Evolutionary conservation across 352 stramenopile species (phyloP).

Genomic region (Bremia lactucae): DNA sequence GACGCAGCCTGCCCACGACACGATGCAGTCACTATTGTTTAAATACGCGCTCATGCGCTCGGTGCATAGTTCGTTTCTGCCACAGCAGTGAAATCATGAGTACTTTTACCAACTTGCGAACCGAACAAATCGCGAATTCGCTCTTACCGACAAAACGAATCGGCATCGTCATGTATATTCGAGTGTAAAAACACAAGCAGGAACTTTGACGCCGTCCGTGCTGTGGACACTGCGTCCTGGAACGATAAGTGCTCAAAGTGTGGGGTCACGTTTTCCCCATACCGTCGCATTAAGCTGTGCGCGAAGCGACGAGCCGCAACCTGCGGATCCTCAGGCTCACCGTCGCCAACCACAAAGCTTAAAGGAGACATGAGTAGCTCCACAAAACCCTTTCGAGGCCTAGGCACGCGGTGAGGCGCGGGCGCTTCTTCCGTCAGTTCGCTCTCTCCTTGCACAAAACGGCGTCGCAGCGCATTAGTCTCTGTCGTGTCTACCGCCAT

Average conservation of each 20-base stretch:
- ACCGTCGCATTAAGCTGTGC: conserved; percentile 41
- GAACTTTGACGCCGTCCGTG: conserved; percentile 74
- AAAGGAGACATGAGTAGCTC: conserved; percentile 67
- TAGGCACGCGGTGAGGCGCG: background rate
- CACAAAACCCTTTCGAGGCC: conserved; percentile 51
- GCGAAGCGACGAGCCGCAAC: conserved; percentile 41
- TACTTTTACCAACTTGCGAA: too few relatives aligned
- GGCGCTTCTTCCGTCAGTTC: background rate
- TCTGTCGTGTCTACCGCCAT: conserved; percentile 16
- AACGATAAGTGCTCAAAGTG: conserved; percentile 78
- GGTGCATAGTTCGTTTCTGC: conserved; percentile 56
- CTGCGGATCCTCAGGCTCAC: conserved; percentile 58
- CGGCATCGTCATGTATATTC: conserved; percentile 71
- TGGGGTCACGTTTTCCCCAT: conserved; percentile 40
- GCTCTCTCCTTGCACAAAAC: conserved; percentile 18
- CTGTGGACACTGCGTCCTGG: conserved; percentile 66
- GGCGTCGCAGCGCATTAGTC: conserved; percentile 20
- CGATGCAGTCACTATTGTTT: conserved; percentile 73
- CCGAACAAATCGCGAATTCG: background rate
- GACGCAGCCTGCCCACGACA: conserved; percentile 76
- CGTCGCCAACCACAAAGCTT: conserved; percentile 64
- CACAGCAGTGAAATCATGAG: background rate
- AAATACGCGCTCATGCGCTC: conserved; percentile 56
- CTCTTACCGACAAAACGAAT: conserved; percentile 58
- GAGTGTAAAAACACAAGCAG: conserved; percentile 78